These are phyloP conservation scores for Henckelia pumila DNA, from an alignment of 257 asterid genomes.

Conservation along the genomic window DNA sequence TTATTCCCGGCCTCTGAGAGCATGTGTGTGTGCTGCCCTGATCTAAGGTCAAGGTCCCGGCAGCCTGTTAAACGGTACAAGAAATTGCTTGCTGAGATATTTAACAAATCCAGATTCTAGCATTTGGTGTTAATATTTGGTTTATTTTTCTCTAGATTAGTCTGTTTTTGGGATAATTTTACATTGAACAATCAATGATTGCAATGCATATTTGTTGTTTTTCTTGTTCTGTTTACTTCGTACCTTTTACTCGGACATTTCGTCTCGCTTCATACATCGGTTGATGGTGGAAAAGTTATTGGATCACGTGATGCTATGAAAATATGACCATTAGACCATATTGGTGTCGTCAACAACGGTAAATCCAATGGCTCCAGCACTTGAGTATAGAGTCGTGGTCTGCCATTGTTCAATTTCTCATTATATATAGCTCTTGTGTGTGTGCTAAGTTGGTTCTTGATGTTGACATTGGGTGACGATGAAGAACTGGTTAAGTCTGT, in stretches of 20 bases:
- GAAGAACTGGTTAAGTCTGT: not conserved
- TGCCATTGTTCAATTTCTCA: not conserved
- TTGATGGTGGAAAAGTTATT: not conserved
- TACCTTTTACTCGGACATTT: not conserved
- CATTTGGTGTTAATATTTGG: too few relatives aligned
- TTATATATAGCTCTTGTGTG: not conserved
- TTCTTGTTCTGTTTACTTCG: not conserved
- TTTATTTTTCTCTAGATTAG: too few relatives aligned
- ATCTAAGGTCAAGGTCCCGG: conserved; percentile 92
- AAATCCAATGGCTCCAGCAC: not conserved
- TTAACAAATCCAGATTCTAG: not conserved
- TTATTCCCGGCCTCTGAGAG: conserved; percentile 96
- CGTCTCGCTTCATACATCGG: not conserved
- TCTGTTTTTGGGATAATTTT: not conserved
- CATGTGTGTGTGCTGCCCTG: conserved; percentile 99
- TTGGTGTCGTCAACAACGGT: too few relatives aligned
- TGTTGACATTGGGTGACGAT: not conserved
- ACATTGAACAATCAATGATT: not conserved
- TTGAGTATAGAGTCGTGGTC: not conserved
- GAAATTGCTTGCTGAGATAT: conserved; percentile 88
- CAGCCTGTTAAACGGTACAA: conserved; percentile 97
- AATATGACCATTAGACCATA: not conserved
- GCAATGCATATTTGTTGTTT: not conserved
- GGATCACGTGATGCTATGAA: not conserved
- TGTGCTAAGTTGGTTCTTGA: conserved; percentile 18